Evolutionary conservation across 495 filamentous ascomycete genomes (phyloP), one percentile per base, ranked within the genome.

Genomic region (Podospora pseudopauciseta): DNA sequence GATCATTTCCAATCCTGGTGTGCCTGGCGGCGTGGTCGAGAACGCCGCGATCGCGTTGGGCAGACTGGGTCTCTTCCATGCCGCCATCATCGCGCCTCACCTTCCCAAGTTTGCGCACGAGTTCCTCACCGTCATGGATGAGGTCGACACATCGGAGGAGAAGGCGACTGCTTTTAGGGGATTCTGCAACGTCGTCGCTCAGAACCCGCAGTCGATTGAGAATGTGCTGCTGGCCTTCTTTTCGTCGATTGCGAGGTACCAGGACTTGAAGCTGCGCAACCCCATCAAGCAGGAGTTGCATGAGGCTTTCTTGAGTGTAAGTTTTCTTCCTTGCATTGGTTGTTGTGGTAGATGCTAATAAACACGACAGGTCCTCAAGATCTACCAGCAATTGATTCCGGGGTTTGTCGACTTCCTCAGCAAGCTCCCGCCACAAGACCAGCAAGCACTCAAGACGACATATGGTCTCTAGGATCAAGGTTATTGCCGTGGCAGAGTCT

Each of bases 11-110:
- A 93, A 92, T 72, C 87, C 89, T 2, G 88, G 91, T 72, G 89
- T 97, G 16, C 94, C 96, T n/a, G 86, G 88, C 71, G 96, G 93
- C 0, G 90, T 99, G 13, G 91, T 90, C 61, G 96, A 98, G 76
- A 98, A 98, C 75, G 94, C 95, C 1, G 94, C 93, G 3, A 95
- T 97, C 76, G 94, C 94, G 11, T 81, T 99, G 16, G 96, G 95
- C 20, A 87, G 95, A 44, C 83, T 99, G 28, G 95, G 96, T 7
- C 84, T 97, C n/a, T 89, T 88, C 67, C 92, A 90, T 72, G 84
- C 90, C 30, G 88, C 90, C 26, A 80, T 88, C 49, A 83, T 98
- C 55, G 92, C 93, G 0, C 91, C 93, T 11, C 90, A 91, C 55
- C 85, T 99, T n/a, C 82, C 86, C 44, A 88, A 85, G 56, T 96